These are phyloP conservation scores for Piper longum DNA, from an alignment of 164 flowering plant genomes.

Conservation along the genomic window DNA sequence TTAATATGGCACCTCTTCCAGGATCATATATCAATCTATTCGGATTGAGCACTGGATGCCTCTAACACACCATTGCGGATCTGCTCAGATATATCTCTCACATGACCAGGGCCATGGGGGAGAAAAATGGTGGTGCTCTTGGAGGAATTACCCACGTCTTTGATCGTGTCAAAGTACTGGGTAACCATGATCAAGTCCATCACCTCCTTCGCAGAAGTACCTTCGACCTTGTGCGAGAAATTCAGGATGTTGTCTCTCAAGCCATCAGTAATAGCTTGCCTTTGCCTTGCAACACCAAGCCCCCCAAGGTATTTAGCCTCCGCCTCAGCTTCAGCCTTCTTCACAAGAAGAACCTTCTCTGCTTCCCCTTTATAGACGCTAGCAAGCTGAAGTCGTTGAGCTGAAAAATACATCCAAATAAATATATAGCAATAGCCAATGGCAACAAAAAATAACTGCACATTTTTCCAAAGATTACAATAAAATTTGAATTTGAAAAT, in stretches of 20 bases:
- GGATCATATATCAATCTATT: background rate
- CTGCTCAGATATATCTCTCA: conserved; percentile 80
- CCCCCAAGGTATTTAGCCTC: conserved; percentile 96
- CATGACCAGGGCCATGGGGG: conserved; percentile 98
- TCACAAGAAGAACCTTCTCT: conserved; percentile 78
- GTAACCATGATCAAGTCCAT: conserved; percentile 98
- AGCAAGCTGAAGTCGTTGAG: conserved; percentile 95
- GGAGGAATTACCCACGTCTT: conserved; percentile 87
- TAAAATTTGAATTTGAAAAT: background rate
- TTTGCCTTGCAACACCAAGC: conserved; percentile 91
- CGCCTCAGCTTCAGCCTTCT: conserved; percentile 94
- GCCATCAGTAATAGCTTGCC: conserved; percentile 97
- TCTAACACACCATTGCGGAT: conserved; percentile 92
- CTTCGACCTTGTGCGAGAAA: conserved; percentile 82
- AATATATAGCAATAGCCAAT: background rate
- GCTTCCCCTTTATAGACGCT: conserved; percentile 97
- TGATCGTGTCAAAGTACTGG: conserved; percentile 94
- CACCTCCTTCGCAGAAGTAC: conserved; percentile 89
- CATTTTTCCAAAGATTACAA: no score
- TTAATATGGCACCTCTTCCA: background rate
- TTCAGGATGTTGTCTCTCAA: conserved; percentile 88
- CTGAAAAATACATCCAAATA: conserved; percentile 23
- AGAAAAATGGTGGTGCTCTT: conserved; percentile 96
- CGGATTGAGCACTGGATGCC: conserved; percentile 36
- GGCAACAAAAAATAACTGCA: background rate